These are phyloP conservation scores for Eucalyptus tenuipes DNA, from an alignment of 345 rosid species.

Conservation along the genomic window DNA sequence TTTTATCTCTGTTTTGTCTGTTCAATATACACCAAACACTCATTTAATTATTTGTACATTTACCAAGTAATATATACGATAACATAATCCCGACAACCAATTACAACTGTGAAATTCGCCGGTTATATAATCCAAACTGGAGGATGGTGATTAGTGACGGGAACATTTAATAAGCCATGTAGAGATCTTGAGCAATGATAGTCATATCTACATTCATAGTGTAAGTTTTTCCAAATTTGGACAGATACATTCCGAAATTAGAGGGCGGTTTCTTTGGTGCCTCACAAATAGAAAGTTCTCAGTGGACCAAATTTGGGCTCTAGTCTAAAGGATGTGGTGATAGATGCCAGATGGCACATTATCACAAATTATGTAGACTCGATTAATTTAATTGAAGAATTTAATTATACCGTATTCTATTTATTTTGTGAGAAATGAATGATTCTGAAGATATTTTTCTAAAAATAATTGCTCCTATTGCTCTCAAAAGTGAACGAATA, in stretches of 20 bases:
- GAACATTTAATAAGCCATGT: not conserved
- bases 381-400: not conserved
- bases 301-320: not conserved
- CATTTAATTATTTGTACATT: not conserved
- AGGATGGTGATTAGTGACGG: too few relatives aligned
- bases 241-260: not conserved
- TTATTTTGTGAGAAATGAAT: too few relatives aligned
- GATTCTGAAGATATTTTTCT: not conserved
- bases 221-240: not conserved
- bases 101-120: too few relatives aligned
- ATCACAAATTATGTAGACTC: not conserved
- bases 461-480: fast-evolving
- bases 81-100: too few relatives aligned
- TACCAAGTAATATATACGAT: not conserved
- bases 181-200: not conserved
- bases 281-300: not conserved
- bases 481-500: not conserved
- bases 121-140: too few relatives aligned
- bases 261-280: not conserved
- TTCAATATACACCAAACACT: not conserved
- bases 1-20: not conserved
- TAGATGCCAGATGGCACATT: not conserved
- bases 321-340: not conserved
- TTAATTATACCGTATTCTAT: not conserved
- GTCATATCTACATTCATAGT: not conserved